Conservation (phyloP, 345 rosid genomes). For the Punica granatum region DNA sequence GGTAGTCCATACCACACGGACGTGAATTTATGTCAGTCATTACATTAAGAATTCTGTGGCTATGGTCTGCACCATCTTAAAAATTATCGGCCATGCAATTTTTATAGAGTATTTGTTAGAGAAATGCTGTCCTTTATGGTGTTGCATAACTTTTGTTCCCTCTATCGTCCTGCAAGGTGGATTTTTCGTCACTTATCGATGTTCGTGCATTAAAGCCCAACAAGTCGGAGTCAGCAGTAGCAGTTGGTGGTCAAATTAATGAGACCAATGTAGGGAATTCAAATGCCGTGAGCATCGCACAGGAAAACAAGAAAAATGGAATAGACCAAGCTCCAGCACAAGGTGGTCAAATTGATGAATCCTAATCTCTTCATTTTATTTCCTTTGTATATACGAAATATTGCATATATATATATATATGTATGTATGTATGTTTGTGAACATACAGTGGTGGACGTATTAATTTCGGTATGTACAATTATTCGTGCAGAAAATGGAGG, state of each 20-base stretch:
- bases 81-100: not conserved
- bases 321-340: slow-evolving; percentile 20
- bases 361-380: not conserved
- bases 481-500: slow-evolving; percentile 41
- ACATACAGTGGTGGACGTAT: too few species aligned
- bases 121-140: not conserved
- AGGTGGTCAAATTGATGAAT: slow-evolving; percentile 28
- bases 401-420: too few species aligned
- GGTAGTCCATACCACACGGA: not conserved
- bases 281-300: slow-evolving; percentile 14
- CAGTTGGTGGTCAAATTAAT: slow-evolving; percentile 16
- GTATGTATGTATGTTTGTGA: too few species aligned
- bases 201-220: slow-evolving; percentile 44
- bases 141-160: not conserved
- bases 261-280: slow-evolving; percentile 18
- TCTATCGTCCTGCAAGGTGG: slow-evolving; percentile 34
- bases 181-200: slow-evolving; percentile 62
- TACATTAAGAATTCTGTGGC: not conserved
- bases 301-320: slow-evolving; percentile 18
- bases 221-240: slow-evolving; percentile 17
- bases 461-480: too few species aligned
- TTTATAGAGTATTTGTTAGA: not conserved
- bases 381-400: not conserved
- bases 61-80: not conserved
- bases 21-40: not conserved